A percentile compares a stretch with the other conserved stretches of the same genome.
phyloP scores from a whole-genome alignment of 768 basidiomycete genomes.

The Serpula lacrymans region DNA sequence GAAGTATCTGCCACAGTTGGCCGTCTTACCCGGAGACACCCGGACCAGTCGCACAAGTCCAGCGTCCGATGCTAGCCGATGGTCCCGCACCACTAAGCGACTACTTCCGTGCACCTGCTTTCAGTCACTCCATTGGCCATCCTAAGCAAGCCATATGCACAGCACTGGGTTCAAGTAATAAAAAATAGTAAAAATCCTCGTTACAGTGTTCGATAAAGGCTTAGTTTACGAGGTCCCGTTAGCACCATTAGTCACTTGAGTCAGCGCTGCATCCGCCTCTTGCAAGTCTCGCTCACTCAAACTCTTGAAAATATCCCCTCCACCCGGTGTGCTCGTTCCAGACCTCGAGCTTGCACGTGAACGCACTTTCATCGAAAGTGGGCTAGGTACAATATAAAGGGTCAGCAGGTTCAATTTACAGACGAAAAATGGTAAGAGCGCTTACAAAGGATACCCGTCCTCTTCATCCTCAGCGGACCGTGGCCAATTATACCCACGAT shows the following conservation, averaged over 20 bases:
- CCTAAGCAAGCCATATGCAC: constrained; percentile 1
- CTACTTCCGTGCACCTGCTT: no score
- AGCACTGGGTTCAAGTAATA: background rate
- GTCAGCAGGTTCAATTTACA: no score
- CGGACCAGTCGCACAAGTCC: no score
- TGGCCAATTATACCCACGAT: constrained; percentile 60
- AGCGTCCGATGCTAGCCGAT: no score
- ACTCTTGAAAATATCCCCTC: constrained; percentile 74
- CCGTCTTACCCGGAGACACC: no score
- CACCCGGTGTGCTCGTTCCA: constrained; percentile 82
- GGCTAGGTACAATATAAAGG: constrained; percentile 58
- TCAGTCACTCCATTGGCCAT: background rate
- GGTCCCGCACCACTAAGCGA: no score
- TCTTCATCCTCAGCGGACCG: constrained; percentile 72
- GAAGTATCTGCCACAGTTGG: no score
- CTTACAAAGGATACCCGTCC: constrained; percentile 86
- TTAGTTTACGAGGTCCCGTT: constrained; percentile 1
- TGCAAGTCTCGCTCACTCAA: constrained; percentile 85
- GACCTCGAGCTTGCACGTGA: constrained; percentile 75
- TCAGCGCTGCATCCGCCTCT: constrained; percentile 86
- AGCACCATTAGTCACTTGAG: constrained; percentile 40
- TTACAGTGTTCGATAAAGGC: no score
- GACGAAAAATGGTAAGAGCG: constrained; percentile 14
- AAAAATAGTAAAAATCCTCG: background rate
- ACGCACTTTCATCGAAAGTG: constrained; percentile 85